These are phyloP conservation scores for Perkinsus chesapeaki DNA, from an alignment of 169 alveolate species.

Conservation along the genomic window DNA sequence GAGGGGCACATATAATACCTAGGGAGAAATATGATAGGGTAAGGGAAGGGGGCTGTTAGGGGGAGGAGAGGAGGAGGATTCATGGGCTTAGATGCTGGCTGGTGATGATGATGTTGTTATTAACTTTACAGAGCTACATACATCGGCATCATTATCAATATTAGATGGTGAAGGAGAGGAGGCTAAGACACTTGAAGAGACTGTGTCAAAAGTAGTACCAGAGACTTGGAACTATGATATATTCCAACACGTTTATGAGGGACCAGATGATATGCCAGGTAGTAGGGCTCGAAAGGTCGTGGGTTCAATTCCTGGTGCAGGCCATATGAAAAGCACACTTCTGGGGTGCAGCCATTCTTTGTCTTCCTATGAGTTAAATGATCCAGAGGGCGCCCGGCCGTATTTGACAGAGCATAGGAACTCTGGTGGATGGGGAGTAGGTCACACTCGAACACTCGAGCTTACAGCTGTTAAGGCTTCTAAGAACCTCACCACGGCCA, in stretches of 20 bases:
- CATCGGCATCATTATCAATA: neutral
- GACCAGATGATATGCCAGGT: neutral
- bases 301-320: neutral
- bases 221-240: neutral
- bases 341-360: neutral
- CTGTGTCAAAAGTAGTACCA: neutral
- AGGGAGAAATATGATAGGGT: neutral
- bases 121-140: neutral
- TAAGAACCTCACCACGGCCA: neutral
- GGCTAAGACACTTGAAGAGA: neutral
- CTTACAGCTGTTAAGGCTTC: neutral
- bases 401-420: neutral
- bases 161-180: neutral
- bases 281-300: neutral
- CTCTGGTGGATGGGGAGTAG: neutral
- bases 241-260: neutral
- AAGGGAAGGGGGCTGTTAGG: too few species aligned
- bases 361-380: neutral
- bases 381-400: neutral
- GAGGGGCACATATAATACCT: neutral
- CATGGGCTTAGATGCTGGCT: neutral
- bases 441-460: neutral
- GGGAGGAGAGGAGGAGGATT: neutral
- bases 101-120: neutral
- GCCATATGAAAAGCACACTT: neutral